Evolutionary conservation across 2,329 filamentous ascomycete species (phyloP), one percentile per base, ranked within the genome.

Genomic region (Stagonosporopsis tanaceti): DNA sequence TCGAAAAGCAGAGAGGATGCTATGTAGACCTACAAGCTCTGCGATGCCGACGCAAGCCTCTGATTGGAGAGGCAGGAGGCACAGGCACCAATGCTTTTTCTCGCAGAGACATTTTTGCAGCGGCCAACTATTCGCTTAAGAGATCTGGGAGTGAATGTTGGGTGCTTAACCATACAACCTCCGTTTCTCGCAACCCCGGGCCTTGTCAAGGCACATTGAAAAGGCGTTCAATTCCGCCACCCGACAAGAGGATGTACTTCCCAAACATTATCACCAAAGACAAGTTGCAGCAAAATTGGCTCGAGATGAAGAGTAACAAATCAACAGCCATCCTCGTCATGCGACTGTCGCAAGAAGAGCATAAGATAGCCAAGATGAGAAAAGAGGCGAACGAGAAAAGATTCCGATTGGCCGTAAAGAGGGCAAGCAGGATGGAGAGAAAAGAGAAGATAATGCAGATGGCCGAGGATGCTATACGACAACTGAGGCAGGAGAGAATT

Each of bases 71-170:
- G 8, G 28, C 14, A 12, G 9, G 14, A 25, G 32, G 32, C 34
- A 45, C 25, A 2, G 48, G 38, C 48, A 44, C 39, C 17, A 52
- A 52, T 5, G 48, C 32, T 7, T 45, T 38, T 15, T 30, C 48
- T 2, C 40, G 17, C 12, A 32, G 34, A 52, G 32, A 28, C 11
- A 14, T 8, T 12, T 30, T 24, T 14, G 30, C 40, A n/a, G 17
- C 12, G 11, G 24, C 48, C 22, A n/a, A 45, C 2, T 22, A 32
- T 51, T 52, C 32, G 11, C 17, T 20, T 24, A 24, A 24, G 25
- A 32, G 40, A 11, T n/a, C 38, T 2, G 38, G 3, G 7, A 24
- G 30, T 3, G 40, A 22, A 11, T 40, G 48, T 7, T 45, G 40
- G 48, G 15, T 12, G n/a, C 40, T 52, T 4, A 17, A 38, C 14